Evolutionary conservation across 2,329 filamentous ascomycete species (phyloP).

Genomic region (Xylogone sp.): DNA sequence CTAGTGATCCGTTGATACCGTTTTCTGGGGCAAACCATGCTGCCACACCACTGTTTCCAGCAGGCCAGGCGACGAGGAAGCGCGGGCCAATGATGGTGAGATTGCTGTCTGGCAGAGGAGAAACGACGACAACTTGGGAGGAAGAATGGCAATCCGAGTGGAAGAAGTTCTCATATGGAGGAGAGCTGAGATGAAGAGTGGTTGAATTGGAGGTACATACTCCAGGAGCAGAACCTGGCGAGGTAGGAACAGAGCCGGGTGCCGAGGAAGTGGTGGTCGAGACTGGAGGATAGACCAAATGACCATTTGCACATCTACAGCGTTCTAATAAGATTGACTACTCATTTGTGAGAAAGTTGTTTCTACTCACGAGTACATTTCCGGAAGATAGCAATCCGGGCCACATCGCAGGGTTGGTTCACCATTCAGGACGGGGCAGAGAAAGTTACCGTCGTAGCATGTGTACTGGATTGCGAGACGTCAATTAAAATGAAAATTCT

Average conservation of each 20-base stretch:
- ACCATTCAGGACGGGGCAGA: constrained; percentile 32
- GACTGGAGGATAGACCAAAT: constrained; percentile 24
- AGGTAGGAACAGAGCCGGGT: constrained; percentile 4
- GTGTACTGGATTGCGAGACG: constrained; percentile 27
- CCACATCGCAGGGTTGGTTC: constrained; percentile 31
- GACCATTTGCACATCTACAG: constrained; percentile 13
- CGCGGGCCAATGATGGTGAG: constrained; percentile 52
- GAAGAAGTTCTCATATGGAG: constrained; percentile 62
- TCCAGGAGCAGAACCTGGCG: not conserved
- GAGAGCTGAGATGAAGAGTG: constrained; percentile 18
- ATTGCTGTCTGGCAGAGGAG: constrained; percentile 48
- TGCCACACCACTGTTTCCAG: constrained; percentile 58
- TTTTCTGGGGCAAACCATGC: constrained; percentile 53
- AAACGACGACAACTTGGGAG: constrained; percentile 58
- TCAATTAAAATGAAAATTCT: not conserved
- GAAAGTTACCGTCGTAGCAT: constrained; percentile 32
- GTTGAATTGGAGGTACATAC: constrained; percentile 3
- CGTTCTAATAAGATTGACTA: too few relatives aligned
- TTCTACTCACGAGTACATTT: constrained; percentile 26
- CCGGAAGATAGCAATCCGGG: constrained; percentile 30
- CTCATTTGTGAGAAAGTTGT: too few relatives aligned
- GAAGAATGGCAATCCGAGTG: constrained; percentile 60
- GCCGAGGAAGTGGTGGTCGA: constrained; percentile 7
- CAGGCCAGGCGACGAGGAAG: constrained; percentile 61
- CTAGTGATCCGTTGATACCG: constrained; percentile 49